Evolutionary conservation across 2,329 filamentous ascomycete genomes (phyloP).

Genomic region (Aspergillus fumigatus): DNA sequence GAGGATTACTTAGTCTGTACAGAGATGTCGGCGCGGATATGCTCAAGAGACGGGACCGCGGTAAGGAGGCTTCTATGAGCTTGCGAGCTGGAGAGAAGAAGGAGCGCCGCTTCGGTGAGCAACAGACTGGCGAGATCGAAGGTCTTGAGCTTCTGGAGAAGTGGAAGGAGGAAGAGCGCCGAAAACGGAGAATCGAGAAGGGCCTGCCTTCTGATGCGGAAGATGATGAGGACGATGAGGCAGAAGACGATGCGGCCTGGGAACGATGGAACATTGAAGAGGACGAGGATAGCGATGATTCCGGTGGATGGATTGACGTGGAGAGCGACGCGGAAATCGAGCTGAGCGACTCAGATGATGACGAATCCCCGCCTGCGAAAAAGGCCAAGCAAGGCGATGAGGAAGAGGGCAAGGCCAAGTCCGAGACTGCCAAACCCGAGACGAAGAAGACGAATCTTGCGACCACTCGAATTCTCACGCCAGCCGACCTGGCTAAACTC

Average conservation of each 20-base stretch:
- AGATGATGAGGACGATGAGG: constrained; percentile 57
- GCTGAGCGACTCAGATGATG: constrained; percentile 70
- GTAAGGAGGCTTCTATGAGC: constrained; percentile 83
- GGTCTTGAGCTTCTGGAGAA: constrained; percentile 85
- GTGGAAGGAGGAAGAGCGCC: constrained; percentile 88
- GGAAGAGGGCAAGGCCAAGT: constrained; percentile 38
- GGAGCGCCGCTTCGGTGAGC: constrained; percentile 77
- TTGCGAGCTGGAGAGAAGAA: constrained; percentile 70
- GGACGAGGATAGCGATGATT: constrained; percentile 60
- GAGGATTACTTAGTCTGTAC: constrained; percentile 85
- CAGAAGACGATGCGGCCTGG: constrained; percentile 49
- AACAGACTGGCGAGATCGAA: constrained; percentile 76
- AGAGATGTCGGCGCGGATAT: constrained; percentile 86
- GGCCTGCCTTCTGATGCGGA: constrained; percentile 60
- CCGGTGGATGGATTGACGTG: constrained; percentile 91
- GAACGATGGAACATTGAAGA: constrained; percentile 60
- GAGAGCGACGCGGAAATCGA: constrained; percentile 73
- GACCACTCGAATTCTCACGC: constrained; percentile 91
- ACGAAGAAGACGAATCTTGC: constrained; percentile 58
- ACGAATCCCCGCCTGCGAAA: constrained; percentile 59
- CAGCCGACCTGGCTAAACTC: constrained; percentile 91
- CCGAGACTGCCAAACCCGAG: constrained; percentile 27
- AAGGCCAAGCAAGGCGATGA: constrained; percentile 53
- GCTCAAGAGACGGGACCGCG: constrained; percentile 82
- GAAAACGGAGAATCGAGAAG: constrained; percentile 65